A percentile compares a stretch with the other conserved stretches of the same genome.
Evolutionary conservation across 805 yeast genomes (phyloP).

Genomic region (Monosporozyma solicola): DNA sequence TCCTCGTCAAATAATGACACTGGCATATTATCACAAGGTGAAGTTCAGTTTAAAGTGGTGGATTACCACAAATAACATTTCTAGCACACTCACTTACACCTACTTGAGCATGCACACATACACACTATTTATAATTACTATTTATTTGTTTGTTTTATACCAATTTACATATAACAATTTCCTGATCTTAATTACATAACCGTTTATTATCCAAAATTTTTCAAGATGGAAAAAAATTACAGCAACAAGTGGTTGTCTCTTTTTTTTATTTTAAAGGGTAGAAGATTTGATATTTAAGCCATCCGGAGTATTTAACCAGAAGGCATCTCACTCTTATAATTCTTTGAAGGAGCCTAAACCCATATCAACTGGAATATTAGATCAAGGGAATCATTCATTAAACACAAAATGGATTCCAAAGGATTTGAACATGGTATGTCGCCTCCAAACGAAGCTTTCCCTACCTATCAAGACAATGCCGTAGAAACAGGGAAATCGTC

Average conservation of each 20-base stretch:
- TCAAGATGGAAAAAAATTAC: neutral
- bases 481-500: neutral
- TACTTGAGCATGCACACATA: no score
- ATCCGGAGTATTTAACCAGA: neutral
- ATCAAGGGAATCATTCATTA: neutral
- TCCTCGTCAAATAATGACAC: neutral
- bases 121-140: neutral
- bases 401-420: neutral
- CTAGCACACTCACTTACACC: no score
- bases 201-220: neutral
- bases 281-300: neutral
- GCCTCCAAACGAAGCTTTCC: neutral
- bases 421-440: neutral
- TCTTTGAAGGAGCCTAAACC: neutral
- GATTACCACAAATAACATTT: slow-evolving; percentile 1
- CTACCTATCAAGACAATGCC: neutral
- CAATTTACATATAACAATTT: neutral
- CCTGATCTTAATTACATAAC: neutral
- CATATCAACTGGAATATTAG: neutral
- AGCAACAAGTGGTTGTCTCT: neutral
- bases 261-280: neutral
- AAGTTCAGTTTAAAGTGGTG: slow-evolving; percentile 3
- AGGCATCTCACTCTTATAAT: neutral
- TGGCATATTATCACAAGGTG: slow-evolving; percentile 2
- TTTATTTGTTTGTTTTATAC: no score